These are phyloP conservation scores for Tinospora cordifolia DNA, from an alignment of 164 flowering plant genomes.

Conservation along the genomic window DNA sequence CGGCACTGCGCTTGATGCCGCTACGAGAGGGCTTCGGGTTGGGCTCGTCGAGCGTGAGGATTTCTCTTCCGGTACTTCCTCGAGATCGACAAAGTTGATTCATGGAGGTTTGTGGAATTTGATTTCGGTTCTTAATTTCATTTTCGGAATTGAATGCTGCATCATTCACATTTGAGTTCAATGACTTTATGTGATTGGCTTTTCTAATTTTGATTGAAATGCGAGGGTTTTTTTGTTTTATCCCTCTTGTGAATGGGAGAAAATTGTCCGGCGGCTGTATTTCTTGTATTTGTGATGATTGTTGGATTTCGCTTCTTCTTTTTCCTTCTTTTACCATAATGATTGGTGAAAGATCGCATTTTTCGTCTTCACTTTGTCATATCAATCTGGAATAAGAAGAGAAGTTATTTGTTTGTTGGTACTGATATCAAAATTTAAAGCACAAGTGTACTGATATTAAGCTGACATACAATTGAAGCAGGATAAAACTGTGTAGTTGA, in stretches of 20 bases:
- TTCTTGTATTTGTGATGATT: background rate
- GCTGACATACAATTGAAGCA: too few relatives aligned
- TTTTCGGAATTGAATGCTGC: background rate
- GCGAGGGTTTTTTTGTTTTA: background rate
- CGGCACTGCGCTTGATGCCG: constrained; percentile 91
- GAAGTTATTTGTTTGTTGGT: background rate
- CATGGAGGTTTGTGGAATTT: constrained; percentile 64
- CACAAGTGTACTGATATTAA: background rate
- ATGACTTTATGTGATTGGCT: background rate
- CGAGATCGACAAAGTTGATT: constrained; percentile 84
- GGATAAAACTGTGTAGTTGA: background rate
- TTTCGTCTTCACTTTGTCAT: background rate
- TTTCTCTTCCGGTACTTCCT: constrained; percentile 90
- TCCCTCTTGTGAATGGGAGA: background rate
- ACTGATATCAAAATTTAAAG: background rate
- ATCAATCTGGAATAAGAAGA: background rate
- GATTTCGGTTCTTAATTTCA: background rate
- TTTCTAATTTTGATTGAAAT: background rate
- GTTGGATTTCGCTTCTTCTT: too few relatives aligned
- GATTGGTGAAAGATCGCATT: background rate
- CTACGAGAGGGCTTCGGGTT: constrained; percentile 72
- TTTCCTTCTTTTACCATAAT: background rate
- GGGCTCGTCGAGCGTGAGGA: constrained; percentile 98
- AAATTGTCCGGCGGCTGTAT: background rate
- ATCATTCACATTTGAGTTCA: background rate